phyloP scores from a whole-genome alignment of 768 basidiomycete species.

The Hericium rajendrae region DNA sequence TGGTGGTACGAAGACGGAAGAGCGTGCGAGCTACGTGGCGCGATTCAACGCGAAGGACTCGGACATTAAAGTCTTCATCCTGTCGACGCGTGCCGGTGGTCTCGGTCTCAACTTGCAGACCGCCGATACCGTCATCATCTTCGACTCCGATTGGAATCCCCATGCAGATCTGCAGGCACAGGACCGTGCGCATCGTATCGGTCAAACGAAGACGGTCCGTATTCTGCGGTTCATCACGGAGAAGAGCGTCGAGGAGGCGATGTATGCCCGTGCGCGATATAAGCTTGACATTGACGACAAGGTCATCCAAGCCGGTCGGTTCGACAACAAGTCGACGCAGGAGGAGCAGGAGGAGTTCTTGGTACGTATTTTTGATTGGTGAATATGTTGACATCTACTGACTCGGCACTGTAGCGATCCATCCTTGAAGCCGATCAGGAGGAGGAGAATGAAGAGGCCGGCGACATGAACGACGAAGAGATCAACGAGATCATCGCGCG shows the following conservation, averaged over 20 bases:
- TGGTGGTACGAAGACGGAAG: slow-evolving; percentile 93
- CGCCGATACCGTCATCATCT: slow-evolving; percentile 89
- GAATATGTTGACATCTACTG: not conserved
- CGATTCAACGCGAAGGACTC: slow-evolving; percentile 86
- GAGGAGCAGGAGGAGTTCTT: slow-evolving; percentile 96
- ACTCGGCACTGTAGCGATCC: slow-evolving; percentile 49
- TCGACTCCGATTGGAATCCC: slow-evolving; percentile 88
- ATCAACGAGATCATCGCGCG: slow-evolving; percentile 89
- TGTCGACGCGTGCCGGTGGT: slow-evolving; percentile 90
- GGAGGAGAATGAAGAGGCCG: slow-evolving; percentile 82
- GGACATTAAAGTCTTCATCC: slow-evolving; percentile 83
- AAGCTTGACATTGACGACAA: slow-evolving; percentile 99
- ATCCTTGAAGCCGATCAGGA: slow-evolving; percentile 86
- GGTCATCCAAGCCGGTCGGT: slow-evolving; percentile 97
- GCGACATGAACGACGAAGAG: slow-evolving; percentile 91
- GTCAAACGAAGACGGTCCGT: slow-evolving; percentile 95
- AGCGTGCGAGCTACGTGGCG: slow-evolving; percentile 79
- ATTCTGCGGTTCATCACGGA: slow-evolving; percentile 96
- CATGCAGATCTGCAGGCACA: slow-evolving; percentile 99
- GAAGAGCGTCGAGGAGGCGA: slow-evolving; percentile 97
- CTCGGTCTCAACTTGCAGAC: slow-evolving; percentile 86
- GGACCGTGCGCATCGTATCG: slow-evolving; percentile 99
- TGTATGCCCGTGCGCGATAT: slow-evolving; percentile 88
- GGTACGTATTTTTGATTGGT: slow-evolving; percentile 34
- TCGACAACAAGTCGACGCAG: slow-evolving; percentile 96